phyloP scores from a whole-genome alignment of 371 early-diverging fungal genomes.

The Capillidium rhysosporum region DNA sequence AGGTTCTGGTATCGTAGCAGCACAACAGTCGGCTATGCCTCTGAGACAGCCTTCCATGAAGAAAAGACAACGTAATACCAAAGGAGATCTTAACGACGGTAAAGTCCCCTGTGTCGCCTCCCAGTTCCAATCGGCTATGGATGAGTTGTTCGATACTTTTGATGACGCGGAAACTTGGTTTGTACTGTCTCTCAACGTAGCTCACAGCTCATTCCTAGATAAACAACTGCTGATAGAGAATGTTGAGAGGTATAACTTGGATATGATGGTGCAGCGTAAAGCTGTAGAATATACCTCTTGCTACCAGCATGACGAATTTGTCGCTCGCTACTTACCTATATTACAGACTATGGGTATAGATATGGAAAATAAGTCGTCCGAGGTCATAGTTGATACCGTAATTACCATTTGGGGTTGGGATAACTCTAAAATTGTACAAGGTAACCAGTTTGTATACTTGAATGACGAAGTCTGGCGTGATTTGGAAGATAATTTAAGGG shows the following conservation, averaged over 20 bases:
- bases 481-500: slow-evolving; percentile 53
- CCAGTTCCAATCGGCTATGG: slow-evolving; percentile 52
- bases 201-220: slow-evolving; percentile 6
- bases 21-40: slow-evolving; percentile 34
- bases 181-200: slow-evolving; percentile 45
- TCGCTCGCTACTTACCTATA: slow-evolving; percentile 29
- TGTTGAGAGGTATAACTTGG: slow-evolving; percentile 33
- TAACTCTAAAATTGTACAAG: slow-evolving; percentile 21
- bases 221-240: slow-evolving; percentile 28
- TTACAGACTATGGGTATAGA: slow-evolving; percentile 17
- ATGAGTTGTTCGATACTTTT: slow-evolving; percentile 55
- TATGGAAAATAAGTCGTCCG: slow-evolving; percentile 13
- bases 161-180: slow-evolving; percentile 74
- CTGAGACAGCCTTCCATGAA: slow-evolving; percentile 17
- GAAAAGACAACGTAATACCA: slow-evolving; percentile 11
- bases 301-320: slow-evolving; percentile 36
- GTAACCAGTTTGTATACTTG: slow-evolving; percentile 40
- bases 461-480: slow-evolving; percentile 52
- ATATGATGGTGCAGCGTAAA: slow-evolving; percentile 33
- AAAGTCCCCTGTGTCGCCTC: slow-evolving; percentile 24
- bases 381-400: slow-evolving; percentile 19
- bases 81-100: slow-evolving; percentile 8
- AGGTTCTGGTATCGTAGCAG: slow-evolving; percentile 46
- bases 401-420: slow-evolving; percentile 21
- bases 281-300: slow-evolving; percentile 35